Evolutionary conservation across 148 eudicot genomes (phyloP).

Genomic region (Rhododendron williamsianum): DNA sequence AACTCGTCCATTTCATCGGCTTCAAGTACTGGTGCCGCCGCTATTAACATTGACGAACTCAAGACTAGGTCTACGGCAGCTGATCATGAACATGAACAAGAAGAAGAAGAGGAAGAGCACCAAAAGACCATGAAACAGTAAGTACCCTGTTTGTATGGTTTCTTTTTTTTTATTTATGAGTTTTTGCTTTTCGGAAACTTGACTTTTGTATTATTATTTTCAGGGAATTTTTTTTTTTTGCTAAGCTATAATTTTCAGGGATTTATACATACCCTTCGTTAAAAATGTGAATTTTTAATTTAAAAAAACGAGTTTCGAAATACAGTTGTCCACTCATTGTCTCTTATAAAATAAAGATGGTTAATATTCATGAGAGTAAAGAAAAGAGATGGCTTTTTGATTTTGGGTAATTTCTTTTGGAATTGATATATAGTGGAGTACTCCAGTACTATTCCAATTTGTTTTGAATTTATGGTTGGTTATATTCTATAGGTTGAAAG

Average conservation of each 20-base stretch:
- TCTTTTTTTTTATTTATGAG: background rate
- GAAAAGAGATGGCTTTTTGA: background rate
- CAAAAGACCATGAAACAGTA: slow-evolving; percentile 37
- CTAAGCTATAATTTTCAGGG: no score
- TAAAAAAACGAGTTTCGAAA: background rate
- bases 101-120: slow-evolving; percentile 16
- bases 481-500: slow-evolving; percentile 10
- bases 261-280: no score
- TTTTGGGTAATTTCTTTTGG: background rate
- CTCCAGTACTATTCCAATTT: no score
- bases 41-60: slow-evolving; percentile 13
- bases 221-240: no score
- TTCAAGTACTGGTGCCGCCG: slow-evolving; percentile 11
- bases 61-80: slow-evolving; percentile 1
- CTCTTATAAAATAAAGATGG: background rate
- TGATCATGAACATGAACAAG: slow-evolving; percentile 21
- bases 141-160: slow-evolving; percentile 5
- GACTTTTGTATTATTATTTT: no score
- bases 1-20: slow-evolving; percentile 51
- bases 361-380: no score
- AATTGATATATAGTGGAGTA: no score
- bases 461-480: background rate
- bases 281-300: no score
- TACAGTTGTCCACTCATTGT: no score
- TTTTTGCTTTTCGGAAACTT: background rate